These are phyloP conservation scores for Luffa acutangula DNA, from an alignment of 306 rosid genomes.

Conservation along the genomic window DNA sequence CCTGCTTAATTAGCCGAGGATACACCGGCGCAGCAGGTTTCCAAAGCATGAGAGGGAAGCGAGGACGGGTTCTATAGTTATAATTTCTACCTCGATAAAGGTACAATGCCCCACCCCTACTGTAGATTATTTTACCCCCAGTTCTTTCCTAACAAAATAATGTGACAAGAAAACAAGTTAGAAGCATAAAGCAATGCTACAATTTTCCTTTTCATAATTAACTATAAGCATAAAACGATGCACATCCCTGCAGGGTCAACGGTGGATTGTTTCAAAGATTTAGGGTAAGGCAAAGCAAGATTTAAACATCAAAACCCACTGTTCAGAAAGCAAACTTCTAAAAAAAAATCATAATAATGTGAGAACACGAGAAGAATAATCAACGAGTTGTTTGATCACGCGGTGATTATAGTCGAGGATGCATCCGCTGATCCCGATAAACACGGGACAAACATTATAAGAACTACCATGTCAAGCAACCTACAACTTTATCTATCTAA, in stretches of 20 bases:
- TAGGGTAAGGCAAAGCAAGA: background rate
- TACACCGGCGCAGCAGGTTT: slow-evolving; percentile 82
- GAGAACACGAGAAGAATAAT: background rate
- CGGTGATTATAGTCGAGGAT: background rate
- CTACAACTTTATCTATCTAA: background rate
- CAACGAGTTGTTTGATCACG: background rate
- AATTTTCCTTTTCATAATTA: background rate
- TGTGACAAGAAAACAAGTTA: background rate
- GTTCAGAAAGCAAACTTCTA: background rate
- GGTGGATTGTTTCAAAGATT: background rate
- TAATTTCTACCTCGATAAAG: slow-evolving; percentile 94
- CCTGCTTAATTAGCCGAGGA: slow-evolving; percentile 52
- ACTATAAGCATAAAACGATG: background rate
- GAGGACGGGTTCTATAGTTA: slow-evolving; percentile 67
- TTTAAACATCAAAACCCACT: background rate
- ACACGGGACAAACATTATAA: background rate
- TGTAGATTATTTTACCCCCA: slow-evolving; percentile 61
- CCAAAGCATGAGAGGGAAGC: slow-evolving; percentile 95
- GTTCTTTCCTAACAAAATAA: slow-evolving; percentile 61
- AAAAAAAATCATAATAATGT: background rate
- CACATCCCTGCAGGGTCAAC: background rate
- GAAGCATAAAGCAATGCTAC: background rate
- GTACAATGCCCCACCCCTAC: slow-evolving; percentile 60
- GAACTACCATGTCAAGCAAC: background rate
- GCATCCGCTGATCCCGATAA: background rate